phyloP scores from a whole-genome alignment of 1,139 yeast species.

The Eremothecium gossypii region DNA sequence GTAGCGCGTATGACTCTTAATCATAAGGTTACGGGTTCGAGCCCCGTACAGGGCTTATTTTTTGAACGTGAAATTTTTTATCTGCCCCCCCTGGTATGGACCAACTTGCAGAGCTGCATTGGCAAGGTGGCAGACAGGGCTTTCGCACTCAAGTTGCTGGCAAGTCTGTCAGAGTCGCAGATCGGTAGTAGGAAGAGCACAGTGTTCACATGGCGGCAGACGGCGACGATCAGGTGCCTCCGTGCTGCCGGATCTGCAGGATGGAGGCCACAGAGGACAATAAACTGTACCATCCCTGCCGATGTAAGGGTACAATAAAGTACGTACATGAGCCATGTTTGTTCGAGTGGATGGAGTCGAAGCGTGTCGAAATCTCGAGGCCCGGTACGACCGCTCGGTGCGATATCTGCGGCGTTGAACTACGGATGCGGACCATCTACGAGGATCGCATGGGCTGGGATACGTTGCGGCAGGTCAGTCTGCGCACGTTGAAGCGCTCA shows the following conservation, averaged over 20 bases:
- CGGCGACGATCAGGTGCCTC: slow-evolving; percentile 11
- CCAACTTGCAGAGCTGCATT: too few species aligned
- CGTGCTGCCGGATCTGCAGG: slow-evolving; percentile 84
- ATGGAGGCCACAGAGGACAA: slow-evolving; percentile 76
- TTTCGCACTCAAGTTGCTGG: too few species aligned
- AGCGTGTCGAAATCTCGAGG: slow-evolving; percentile 25
- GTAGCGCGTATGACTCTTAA: slow-evolving; percentile 33
- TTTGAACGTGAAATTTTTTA: neutral
- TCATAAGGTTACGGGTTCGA: slow-evolving; percentile 24
- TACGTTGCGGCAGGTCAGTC: too few species aligned
- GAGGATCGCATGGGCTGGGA: slow-evolving; percentile 43
- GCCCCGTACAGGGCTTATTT: slow-evolving; percentile 22
- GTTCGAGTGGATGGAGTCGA: slow-evolving; percentile 65
- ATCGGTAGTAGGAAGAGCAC: too few species aligned
- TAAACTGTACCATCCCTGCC: slow-evolving; percentile 87
- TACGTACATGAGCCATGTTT: slow-evolving; percentile 90
- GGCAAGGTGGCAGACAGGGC: too few species aligned
- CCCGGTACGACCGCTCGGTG: slow-evolving; percentile 47
- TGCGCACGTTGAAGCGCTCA: too few species aligned
- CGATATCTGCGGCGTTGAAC: slow-evolving; percentile 81
- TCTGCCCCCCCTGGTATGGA: too few species aligned
- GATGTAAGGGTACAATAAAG: slow-evolving; percentile 87
- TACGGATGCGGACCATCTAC: slow-evolving; percentile 62
- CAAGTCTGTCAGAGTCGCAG: too few species aligned
- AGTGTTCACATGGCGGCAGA: too few species aligned